Base-by-base conservation (phyloP, 176 grass and related monocot species). In the Triticum urartu region DNA sequence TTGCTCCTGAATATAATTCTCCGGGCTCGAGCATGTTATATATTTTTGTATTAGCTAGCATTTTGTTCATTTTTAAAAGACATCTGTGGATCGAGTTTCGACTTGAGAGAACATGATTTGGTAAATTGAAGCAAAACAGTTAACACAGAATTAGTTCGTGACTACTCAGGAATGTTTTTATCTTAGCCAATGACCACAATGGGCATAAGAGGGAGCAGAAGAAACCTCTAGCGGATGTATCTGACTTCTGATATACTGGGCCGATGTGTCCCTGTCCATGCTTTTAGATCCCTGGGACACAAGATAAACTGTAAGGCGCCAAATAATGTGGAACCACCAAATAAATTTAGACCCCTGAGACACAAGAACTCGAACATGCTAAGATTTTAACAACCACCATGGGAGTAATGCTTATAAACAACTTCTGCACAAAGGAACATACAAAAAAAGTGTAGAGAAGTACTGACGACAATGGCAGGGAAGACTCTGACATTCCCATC, bases 161-260 rank as follows among this genome's bases (percentile, higher is more conserved):
- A 78, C 64, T 17, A 52, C 82, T 82, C 11, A 54, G 17, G 59
- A 32, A 83, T 11, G 5, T 45, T 45, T 34, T 86, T 56, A 33
- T 84, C 66, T 11, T 45, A 45, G 43, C 43, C 11, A 45, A 12
- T 83, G 13, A 79, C 5, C 4, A 45, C 20, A 75, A 59, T 80
- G 67, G 73, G 35, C 43, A 45, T 11, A 88, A 18, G 34, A 17
- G 64, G 28, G 50, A 79, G 70, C 20, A 58, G 79, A 88, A 83
- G 35, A 87, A 84, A 95, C 96, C 96, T 95, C 86, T 98, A 32
- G 87, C 87, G 47, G 88, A 93, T 79, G 88, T 33, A 80, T 98
- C 93, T 75, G 84, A 89, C 75, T 92, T 98, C 88, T 90, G 91
- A 84, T 87, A 59, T 68, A 87, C 26, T 33, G 68, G 64, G 40